These are phyloP conservation scores for Talaromyces adpressus DNA, from an alignment of 495 filamentous ascomycete genomes.

Conservation along the genomic window DNA sequence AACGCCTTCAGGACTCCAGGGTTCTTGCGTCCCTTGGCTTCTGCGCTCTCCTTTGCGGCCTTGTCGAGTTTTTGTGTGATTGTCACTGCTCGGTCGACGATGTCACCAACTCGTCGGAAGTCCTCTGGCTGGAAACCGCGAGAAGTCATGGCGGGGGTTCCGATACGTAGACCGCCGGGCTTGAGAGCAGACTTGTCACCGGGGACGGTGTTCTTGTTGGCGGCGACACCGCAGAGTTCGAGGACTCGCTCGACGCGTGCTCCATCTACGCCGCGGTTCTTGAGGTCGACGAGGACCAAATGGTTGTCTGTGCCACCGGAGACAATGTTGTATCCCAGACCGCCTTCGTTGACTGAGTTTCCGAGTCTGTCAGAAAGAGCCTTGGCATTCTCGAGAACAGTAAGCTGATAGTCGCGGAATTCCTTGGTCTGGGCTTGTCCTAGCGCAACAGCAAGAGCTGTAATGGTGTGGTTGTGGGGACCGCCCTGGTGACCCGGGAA, in stretches of 20 bases:
- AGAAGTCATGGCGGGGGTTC: constrained; percentile 93
- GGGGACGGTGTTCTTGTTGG: constrained; percentile 98
- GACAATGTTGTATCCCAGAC: constrained; percentile 82
- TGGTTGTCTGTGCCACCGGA: constrained; percentile 96
- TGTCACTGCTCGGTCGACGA: constrained; percentile 79
- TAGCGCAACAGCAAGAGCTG: constrained; percentile 90
- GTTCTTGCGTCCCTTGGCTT: constrained; percentile 71
- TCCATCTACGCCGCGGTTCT: constrained; percentile 73
- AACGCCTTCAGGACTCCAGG: constrained; percentile 76
- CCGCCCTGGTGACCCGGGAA: constrained; percentile 99
- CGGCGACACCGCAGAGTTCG: constrained; percentile 96
- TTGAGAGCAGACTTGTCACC: constrained; percentile 97
- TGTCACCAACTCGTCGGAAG: constrained; percentile 82
- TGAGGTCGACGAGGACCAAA: constrained; percentile 93
- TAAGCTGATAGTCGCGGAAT: constrained; percentile 93
- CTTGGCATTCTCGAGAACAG: constrained; percentile 90
- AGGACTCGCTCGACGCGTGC: constrained; percentile 95
- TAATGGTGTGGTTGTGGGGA: constrained; percentile 99
- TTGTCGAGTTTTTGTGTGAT: constrained; percentile 63
- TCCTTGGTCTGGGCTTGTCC: constrained; percentile 90
- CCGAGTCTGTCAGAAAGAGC: constrained; percentile 56
- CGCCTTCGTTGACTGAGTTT: constrained; percentile 56
- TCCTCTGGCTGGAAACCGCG: constrained; percentile 90
- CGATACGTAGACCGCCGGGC: constrained; percentile 89
- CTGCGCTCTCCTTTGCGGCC: constrained; percentile 65